These are phyloP conservation scores for Leccinum ponderosum DNA, from an alignment of 1,284 basidiomycete genomes.

Conservation along the genomic window DNA sequence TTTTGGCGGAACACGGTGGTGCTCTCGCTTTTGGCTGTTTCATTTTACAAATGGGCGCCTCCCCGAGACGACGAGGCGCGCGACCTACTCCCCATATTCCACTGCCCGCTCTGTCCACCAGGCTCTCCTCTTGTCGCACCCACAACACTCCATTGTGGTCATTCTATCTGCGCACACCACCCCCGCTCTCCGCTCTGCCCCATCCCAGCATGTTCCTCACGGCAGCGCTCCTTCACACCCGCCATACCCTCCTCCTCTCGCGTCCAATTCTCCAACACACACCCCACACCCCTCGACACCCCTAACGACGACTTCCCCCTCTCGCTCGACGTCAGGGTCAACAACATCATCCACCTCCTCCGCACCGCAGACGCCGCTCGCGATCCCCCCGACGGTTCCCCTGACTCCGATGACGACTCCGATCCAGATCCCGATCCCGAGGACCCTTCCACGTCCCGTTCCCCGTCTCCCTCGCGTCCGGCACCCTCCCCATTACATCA, in stretches of 20 bases:
- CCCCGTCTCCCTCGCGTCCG: slow-evolving; percentile 5
- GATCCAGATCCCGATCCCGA: slow-evolving; percentile 22
- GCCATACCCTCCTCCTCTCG: slow-evolving; percentile 34
- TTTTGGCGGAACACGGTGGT: slow-evolving; percentile 64
- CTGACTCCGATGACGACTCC: slow-evolving; percentile 27
- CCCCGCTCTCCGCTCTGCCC: slow-evolving; percentile 22
- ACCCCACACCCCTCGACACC: slow-evolving; percentile 16
- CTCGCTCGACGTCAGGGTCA: slow-evolving; percentile 60
- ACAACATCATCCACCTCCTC: slow-evolving; percentile 57
- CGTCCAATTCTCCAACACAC: slow-evolving; percentile 36
- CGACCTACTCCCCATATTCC: slow-evolving; percentile 35
- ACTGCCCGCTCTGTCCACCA: slow-evolving; percentile 44
- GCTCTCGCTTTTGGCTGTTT: slow-evolving; percentile 46
- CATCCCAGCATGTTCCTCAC: slow-evolving; percentile 18
- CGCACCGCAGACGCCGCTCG: slow-evolving; percentile 27
- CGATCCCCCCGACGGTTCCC: slow-evolving; percentile 13
- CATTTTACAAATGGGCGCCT: slow-evolving; percentile 68
- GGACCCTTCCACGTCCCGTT: neutral
- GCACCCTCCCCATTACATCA: slow-evolving; percentile 7
- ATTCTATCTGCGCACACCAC: slow-evolving; percentile 46
- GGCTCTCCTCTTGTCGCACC: slow-evolving; percentile 40
- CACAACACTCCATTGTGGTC: slow-evolving; percentile 56
- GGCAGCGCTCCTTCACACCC: slow-evolving; percentile 19
- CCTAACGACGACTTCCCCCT: slow-evolving; percentile 4
- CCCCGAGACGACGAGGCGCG: slow-evolving; percentile 51